A percentile compares a stretch with the other conserved stretches of the same genome.
phyloP scores from a whole-genome alignment of 331 rosid species.

The Malus hybrid region DNA sequence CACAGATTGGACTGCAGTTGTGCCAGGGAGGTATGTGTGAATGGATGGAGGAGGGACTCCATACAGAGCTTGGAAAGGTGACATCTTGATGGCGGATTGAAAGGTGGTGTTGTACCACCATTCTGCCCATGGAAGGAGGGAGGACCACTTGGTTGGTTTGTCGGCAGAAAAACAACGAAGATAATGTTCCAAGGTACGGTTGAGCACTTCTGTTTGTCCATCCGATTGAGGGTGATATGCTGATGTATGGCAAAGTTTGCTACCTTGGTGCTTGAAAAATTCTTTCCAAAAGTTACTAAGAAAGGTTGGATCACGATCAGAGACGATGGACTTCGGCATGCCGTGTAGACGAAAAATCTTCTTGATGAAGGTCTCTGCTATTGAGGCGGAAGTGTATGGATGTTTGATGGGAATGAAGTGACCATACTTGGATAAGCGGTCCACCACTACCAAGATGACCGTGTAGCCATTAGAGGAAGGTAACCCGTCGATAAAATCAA shows the following conservation, averaged over 20 bases:
- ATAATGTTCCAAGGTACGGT: neutral
- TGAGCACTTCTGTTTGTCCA: neutral
- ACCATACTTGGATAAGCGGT: neutral
- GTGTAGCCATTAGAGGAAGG: neutral
- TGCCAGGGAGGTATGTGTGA: accelerated
- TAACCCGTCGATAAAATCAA: neutral
- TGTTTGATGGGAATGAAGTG: neutral
- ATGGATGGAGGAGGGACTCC: neutral
- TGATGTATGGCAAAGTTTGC: too few species aligned
- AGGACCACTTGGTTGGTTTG: neutral
- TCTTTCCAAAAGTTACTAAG: too few species aligned
- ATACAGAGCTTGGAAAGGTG: neutral
- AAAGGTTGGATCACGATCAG: too few species aligned
- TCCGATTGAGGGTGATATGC: neutral
- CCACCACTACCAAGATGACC: neutral
- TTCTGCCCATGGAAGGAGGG: neutral
- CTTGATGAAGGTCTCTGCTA: neutral
- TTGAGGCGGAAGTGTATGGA: neutral
- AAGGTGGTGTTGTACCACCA: neutral
- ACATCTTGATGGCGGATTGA: neutral
- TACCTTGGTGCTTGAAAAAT: too few species aligned
- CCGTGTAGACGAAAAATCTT: neutral
- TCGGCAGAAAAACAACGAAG: neutral
- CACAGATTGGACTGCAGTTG: neutral
- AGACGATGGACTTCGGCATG: too few species aligned